phyloP scores from a whole-genome alignment of 257 asterid species.

The Scutellaria minor region DNA sequence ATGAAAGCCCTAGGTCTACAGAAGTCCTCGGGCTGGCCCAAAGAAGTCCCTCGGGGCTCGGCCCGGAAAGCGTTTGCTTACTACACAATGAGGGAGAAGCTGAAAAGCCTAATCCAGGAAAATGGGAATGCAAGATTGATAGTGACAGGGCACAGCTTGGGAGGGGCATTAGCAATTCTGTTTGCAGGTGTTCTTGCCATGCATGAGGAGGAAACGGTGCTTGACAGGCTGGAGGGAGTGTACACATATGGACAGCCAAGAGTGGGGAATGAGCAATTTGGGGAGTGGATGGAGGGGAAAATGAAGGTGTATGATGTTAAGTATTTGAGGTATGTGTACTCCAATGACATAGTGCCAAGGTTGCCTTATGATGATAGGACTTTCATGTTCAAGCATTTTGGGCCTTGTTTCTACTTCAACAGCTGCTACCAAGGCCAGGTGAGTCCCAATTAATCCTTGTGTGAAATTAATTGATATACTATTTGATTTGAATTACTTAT shows the following conservation, averaged over 20 bases:
- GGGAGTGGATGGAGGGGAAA: conserved; percentile 60
- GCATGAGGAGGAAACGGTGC: conserved; percentile 59
- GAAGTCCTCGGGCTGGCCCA: conserved; percentile 58
- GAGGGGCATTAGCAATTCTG: conserved; percentile 71
- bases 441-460: background rate
- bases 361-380: conserved; percentile 73
- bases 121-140: conserved; percentile 50
- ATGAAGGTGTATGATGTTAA: conserved; percentile 41
- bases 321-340: conserved; percentile 62
- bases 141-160: conserved; percentile 78
- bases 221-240: conserved; percentile 65
- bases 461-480: too few species aligned
- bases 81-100: conserved; percentile 52
- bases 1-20: conserved; percentile 72
- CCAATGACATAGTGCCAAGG: conserved; percentile 73
- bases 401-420: conserved; percentile 65
- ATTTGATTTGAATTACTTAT: background rate
- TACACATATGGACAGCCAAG: conserved; percentile 88
- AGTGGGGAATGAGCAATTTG: conserved; percentile 70
- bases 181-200: conserved; percentile 47
- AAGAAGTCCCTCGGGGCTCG: conserved; percentile 27
- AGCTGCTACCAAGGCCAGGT: conserved; percentile 70
- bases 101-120: conserved; percentile 43
- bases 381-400: conserved; percentile 71
- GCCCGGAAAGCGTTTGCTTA: conserved; percentile 50